A percentile compares a stretch with the other conserved stretches of the same genome.
Evolutionary conservation across 192 early-diverging fungal genomes (phyloP).

Genomic region (Podila epigama): DNA sequence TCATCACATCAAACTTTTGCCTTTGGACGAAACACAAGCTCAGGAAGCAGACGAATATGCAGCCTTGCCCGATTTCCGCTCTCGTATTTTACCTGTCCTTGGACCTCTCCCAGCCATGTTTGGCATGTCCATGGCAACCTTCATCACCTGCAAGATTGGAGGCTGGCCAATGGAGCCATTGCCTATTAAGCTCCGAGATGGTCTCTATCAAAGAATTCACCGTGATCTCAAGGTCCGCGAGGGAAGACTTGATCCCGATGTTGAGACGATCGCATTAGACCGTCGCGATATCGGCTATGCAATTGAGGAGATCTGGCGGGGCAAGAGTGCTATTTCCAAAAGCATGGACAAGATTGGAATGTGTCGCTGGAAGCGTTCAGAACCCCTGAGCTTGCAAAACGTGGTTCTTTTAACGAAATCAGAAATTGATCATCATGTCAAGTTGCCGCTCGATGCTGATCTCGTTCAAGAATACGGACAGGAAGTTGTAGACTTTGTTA

Average conservation of each 20-base stretch:
- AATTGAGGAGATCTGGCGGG: slow-evolving; percentile 90
- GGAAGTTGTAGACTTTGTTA: slow-evolving; percentile 60
- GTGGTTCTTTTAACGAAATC: slow-evolving; percentile 84
- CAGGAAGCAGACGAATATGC: slow-evolving; percentile 90
- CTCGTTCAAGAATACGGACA: slow-evolving; percentile 60
- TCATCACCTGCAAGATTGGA: slow-evolving; percentile 76
- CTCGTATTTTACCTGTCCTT: slow-evolving; percentile 83
- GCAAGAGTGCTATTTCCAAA: slow-evolving; percentile 79
- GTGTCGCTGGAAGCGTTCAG: slow-evolving; percentile 75
- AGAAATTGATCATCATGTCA: slow-evolving; percentile 75
- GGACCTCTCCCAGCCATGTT: slow-evolving; percentile 96
- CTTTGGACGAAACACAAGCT: slow-evolving; percentile 84
- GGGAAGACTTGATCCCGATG: slow-evolving; percentile 5
- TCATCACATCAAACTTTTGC: slow-evolving; percentile 86
- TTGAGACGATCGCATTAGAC: slow-evolving; percentile 61
- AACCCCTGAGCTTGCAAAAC: slow-evolving; percentile 76
- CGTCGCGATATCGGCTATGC: slow-evolving; percentile 83
- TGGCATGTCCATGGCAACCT: slow-evolving; percentile 90
- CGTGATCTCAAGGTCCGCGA: slow-evolving; percentile 69
- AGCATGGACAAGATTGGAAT: slow-evolving; percentile 76
- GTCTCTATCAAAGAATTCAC: slow-evolving; percentile 76
- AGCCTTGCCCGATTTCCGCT: slow-evolving; percentile 92
- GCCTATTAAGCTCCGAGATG: slow-evolving; percentile 76
- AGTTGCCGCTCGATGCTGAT: slow-evolving; percentile 50
- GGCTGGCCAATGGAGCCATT: slow-evolving; percentile 75